phyloP scores from a whole-genome alignment of 805 yeast species.

The Yarrowia keelungensis region DNA sequence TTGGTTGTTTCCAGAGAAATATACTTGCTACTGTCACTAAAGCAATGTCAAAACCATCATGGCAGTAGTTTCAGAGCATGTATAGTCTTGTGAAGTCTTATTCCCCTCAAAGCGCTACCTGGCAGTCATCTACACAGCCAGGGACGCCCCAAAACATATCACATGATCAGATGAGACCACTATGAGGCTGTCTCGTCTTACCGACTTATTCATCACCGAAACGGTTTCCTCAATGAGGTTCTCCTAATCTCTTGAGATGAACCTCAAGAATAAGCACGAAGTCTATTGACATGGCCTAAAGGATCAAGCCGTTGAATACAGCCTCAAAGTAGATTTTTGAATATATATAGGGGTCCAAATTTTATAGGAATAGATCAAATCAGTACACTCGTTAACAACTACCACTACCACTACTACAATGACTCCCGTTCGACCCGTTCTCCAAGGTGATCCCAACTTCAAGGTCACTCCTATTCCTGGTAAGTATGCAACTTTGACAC shows the following conservation, averaged over 20 bases:
- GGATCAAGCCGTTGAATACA: neutral
- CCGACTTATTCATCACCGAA: neutral
- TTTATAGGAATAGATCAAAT: neutral
- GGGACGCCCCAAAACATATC: too few species aligned
- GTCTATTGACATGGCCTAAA: neutral
- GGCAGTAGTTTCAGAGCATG: too few species aligned
- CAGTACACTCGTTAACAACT: neutral
- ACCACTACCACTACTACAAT: conserved; percentile 9
- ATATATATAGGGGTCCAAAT: neutral
- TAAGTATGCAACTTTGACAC: neutral
- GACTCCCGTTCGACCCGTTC: conserved; percentile 11
- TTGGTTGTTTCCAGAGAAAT: too few species aligned
- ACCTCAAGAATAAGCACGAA: neutral
- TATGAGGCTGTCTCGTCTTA: too few species aligned
- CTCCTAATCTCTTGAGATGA: neutral
- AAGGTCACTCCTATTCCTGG: conserved; percentile 18
- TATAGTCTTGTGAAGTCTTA: too few species aligned
- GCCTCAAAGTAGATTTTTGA: neutral
- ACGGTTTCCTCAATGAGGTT: neutral
- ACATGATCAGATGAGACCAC: too few species aligned
- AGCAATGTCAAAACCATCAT: too few species aligned
- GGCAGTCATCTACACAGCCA: too few species aligned
- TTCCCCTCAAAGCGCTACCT: too few species aligned
- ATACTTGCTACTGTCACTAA: too few species aligned
- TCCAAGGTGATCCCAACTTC: conserved; percentile 19